A percentile compares a stretch with the other conserved stretches of the same genome.
Evolutionary conservation across 306 rosid genomes (phyloP).

Genomic region (Coriaria nepalensis): DNA sequence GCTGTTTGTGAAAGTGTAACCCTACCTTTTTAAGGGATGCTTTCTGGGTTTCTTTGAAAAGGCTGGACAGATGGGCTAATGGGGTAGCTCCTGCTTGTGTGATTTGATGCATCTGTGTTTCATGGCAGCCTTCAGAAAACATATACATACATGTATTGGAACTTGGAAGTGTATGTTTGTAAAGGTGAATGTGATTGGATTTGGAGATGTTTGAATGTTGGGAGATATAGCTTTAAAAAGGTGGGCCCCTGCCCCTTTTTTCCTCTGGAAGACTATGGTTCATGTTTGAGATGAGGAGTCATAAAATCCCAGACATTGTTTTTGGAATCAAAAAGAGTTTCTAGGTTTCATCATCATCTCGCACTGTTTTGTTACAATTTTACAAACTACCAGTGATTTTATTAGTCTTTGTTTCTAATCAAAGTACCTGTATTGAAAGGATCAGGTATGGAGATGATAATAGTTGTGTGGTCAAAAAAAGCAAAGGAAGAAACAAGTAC

Average conservation of each 20-base stretch:
- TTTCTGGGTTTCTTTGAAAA: conserved; percentile 29
- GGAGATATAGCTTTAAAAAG: conserved; percentile 16
- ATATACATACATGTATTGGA: no score
- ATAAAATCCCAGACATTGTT: conserved; percentile 21
- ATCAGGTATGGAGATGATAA: no score
- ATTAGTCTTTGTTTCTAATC: no score
- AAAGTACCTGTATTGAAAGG: no score
- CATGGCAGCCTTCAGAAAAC: conserved; percentile 36
- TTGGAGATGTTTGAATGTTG: conserved; percentile 41
- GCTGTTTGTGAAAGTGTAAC: conserved; percentile 18
- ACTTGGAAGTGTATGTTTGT: conserved; percentile 13
- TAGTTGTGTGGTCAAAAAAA: no score
- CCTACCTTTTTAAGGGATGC: conserved; percentile 37
- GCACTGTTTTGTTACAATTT: no score
- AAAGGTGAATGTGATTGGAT: conserved; percentile 34
- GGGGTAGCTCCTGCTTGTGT: conserved; percentile 24
- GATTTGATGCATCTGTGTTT: conserved; percentile 45
- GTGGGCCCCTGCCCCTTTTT: conserved; percentile 30
- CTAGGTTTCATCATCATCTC: no score
- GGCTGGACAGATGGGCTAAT: conserved; percentile 23
- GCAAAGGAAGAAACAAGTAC: no score
- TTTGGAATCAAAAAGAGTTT: conserved; percentile 15
- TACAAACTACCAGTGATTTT: no score
- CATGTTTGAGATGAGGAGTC: conserved; percentile 5
- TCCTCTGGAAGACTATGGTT: conserved; percentile 10